Base-by-base conservation (phyloP, 2,329 filamentous ascomycete species). In the Cercospora citrullina region DNA sequence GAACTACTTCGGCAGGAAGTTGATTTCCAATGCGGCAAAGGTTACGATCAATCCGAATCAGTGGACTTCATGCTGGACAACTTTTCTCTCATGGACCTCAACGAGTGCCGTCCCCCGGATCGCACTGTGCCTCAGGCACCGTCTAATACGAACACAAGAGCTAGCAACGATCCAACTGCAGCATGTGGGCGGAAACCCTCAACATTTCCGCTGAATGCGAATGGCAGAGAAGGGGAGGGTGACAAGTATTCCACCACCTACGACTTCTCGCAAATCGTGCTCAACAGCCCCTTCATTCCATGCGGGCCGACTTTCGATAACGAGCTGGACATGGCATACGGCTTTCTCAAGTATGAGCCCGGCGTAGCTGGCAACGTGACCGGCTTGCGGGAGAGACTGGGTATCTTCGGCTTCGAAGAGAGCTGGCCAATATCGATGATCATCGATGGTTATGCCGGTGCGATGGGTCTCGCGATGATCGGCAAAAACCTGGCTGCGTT, bases 41-140 rank as follows among this genome's bases (percentile, higher is more conserved):
- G 23, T 9, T 18, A 0, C 28, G 53, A 58, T n/a, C n/a, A 12
- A 6, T 18, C 30, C 53, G 53, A 21, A 14, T n/a, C 26, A 3
- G 53, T 58, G 14, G 53, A 58, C 53, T 58, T 58, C 53, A n/a
- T 58, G 53, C 53, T 58, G 14, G 53, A 58, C n/a, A 31, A 58
- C 30, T 31, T 58, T 18, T 58, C 53, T 16, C 16, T 58, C 26
- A 31, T 58, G 53, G 53, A 58, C 21, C 30, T 58, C 26, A 58
- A 58, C 53, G 53, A 58, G 14, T 58, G 53, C 53, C 53, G 53
- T 4, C 53, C 53, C 1, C 30, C 53, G 26, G 53, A 33, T 58
- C 53, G 45, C 45, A 58, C 30, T 31, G n/a, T 6, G 28, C 53
- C 53, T 4, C n/a, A 21, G 21, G 45, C 45, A 18, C 53, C 53